Evolutionary conservation across 768 basidiomycete genomes (phyloP), one percentile per base, ranked within the genome.

Genomic region (Boletus subcaerulescens): DNA sequence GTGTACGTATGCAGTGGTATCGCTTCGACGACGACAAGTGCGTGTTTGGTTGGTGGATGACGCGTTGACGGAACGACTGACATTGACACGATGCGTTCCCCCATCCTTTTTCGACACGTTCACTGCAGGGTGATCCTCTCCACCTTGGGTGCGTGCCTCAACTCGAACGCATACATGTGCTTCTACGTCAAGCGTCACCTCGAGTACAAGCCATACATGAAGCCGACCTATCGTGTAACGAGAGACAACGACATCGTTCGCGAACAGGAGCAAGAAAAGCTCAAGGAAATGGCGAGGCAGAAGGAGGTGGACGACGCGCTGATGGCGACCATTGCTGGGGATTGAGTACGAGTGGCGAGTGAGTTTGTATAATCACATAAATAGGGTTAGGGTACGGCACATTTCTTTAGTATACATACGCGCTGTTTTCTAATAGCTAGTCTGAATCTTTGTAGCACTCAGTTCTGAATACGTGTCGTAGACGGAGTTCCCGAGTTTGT

Each of bases 21-120:
- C 86, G 86, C 22, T 93, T 93, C 70, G 93, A 97, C 68, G 94
- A 97, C 65, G 93, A 95, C 63, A 96, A 91, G 89, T 91, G 63
- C 68, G 83, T 68, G 35, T 55, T 50, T 36, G 17, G 7, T 20
- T 40, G 11, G 14, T 10, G 29, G 29, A 7, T 10, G 17, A 38
- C 41, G 29, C 3, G 2, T 3, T 29, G 33, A 24, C 4, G 24
- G 14, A 11, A 24, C 2, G 32, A 52, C 38, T 36, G 50, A 60
- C 22, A 8, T 22, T 29, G 24, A 40, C 13, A 10, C 6, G 44
- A 42, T 40, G 5, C 33, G 38, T 18, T 14, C 4, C 18, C 13
- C 7, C 15, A n/a, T 10, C 50, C 5, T 33, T 18, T n/a, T 45
- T 20, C 31, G 51, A 35, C 39, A 42, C 49, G 46, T 18, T 39